A percentile compares a stretch with the other conserved stretches of the same genome.
Conservation (phyloP, 768 basidiomycete species). For the Pleurotus citrinopileatus region DNA sequence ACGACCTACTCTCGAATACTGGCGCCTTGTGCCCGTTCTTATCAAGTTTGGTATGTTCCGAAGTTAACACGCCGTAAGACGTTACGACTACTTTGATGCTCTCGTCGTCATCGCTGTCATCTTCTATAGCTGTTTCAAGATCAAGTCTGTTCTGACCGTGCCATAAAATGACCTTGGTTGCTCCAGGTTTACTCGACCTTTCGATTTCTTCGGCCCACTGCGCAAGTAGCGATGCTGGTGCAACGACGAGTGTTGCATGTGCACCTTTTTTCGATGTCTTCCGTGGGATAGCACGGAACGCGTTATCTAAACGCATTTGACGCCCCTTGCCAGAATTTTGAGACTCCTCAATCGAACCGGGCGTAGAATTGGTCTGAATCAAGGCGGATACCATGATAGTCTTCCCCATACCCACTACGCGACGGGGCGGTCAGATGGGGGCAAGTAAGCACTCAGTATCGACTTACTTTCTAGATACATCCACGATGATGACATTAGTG, state of each 20-base stretch:
- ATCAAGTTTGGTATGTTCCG: conserved; percentile 75
- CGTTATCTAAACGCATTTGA: conserved; percentile 60
- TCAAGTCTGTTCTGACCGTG: conserved; percentile 86
- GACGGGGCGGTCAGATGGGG: conserved; percentile 5
- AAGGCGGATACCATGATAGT: conserved; percentile 92
- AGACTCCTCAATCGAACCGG: conserved; percentile 34
- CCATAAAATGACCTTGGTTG: conserved; percentile 72
- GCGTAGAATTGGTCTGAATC: conserved; percentile 71
- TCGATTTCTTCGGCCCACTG: conserved; percentile 95
- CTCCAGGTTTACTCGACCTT: conserved; percentile 72
- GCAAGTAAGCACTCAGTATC: conserved; percentile 5
- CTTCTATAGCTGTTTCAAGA: conserved; percentile 55
- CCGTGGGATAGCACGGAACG: conserved; percentile 50
- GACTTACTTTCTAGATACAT: conserved; percentile 47
- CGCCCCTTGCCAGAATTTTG: conserved; percentile 36
- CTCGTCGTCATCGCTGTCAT: conserved; percentile 46
- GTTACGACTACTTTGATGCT: conserved; percentile 82
- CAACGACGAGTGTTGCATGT: conserved; percentile 84
- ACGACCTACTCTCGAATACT: conserved; percentile 64
- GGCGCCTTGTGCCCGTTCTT: conserved; percentile 48
- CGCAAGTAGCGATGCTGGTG: conserved; percentile 85
- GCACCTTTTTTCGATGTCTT: conserved; percentile 30
- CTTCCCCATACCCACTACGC: conserved; percentile 91
- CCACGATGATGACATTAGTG: neutral
- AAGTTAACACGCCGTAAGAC: conserved; percentile 88